A percentile compares a stretch with the other conserved stretches of the same genome.
These are phyloP conservation scores for Onygenales sp. DNA, from an alignment of 2,329 filamentous ascomycete genomes.

Conservation along the genomic window DNA sequence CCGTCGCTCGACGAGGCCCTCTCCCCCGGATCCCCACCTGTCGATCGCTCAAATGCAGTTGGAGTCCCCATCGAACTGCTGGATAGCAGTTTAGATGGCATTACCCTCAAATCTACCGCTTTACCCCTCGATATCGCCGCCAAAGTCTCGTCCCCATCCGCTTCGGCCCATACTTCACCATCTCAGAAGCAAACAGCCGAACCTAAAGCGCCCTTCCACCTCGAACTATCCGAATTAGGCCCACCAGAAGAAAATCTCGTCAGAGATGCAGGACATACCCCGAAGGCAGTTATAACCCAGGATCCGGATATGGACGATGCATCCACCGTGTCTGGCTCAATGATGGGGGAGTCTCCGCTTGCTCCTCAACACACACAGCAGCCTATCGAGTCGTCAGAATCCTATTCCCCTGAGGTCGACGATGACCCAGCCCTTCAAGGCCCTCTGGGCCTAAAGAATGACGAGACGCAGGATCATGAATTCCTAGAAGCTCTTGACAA, in stretches of 20 bases:
- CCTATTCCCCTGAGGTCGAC: conserved; percentile 31
- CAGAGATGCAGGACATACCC: conserved; percentile 36
- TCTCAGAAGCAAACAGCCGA: conserved; percentile 4
- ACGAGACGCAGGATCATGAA: conserved; percentile 28
- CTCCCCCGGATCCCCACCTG: conserved; percentile 26
- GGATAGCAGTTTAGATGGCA: conserved; percentile 37
- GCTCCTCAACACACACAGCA: conserved; percentile 20
- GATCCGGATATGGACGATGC: conserved; percentile 21
- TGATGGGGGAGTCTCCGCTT: conserved; percentile 21
- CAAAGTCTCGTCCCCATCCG: conserved; percentile 30
- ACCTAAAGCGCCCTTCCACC: background rate
- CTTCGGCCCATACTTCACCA: conserved; percentile 15
- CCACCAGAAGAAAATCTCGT: conserved; percentile 30
- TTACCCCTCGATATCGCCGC: conserved; percentile 34
- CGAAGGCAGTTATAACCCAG: conserved; percentile 32
- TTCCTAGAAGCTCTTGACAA: conserved; percentile 35
- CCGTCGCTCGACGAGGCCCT: conserved; percentile 32
- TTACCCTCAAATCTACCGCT: conserved; percentile 37
- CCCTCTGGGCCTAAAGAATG: conserved; percentile 33
- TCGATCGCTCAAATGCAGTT: conserved; percentile 21
- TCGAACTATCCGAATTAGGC: conserved; percentile 24
- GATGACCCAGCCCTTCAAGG: conserved; percentile 36
- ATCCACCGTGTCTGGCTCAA: conserved; percentile 16
- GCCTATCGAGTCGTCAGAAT: conserved; percentile 19
- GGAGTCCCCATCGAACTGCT: conserved; percentile 37